A percentile compares a stretch with the other conserved stretches of the same genome.
Evolutionary conservation across 441 rosid species (phyloP).

Genomic region (Erysimum cheiri): DNA sequence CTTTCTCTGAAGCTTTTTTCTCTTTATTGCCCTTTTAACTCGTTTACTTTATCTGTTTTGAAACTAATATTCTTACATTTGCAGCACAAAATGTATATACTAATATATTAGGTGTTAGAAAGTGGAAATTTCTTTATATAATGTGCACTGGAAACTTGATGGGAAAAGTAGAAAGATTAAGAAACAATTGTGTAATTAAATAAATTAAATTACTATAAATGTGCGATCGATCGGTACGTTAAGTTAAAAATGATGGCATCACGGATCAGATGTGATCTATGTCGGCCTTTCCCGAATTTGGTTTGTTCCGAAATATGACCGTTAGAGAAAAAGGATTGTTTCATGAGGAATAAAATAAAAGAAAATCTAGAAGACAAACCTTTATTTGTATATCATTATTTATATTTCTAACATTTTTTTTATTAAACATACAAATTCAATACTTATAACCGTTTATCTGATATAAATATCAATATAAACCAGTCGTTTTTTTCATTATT

Average conservation of each 20-base stretch:
- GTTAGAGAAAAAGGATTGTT: slow-evolving; percentile 15
- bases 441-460: background rate
- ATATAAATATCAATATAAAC: background rate
- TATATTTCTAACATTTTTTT: background rate
- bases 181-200: background rate
- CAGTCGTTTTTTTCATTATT: slow-evolving; percentile 15
- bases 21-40: background rate
- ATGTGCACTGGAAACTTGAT: slow-evolving; percentile 2
- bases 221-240: slow-evolving; percentile 24
- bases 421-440: too few relatives aligned
- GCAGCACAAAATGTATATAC: background rate
- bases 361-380: background rate
- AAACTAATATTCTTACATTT: background rate
- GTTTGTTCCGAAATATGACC: slow-evolving; percentile 21
- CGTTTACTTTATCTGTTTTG: background rate
- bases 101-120: background rate
- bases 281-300: slow-evolving; percentile 22
- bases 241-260: slow-evolving; percentile 5
- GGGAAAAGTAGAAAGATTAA: background rate
- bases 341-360: background rate
- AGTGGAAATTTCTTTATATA: background rate
- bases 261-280: slow-evolving; percentile 27
- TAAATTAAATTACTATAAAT: background rate
- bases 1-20: slow-evolving; percentile 9
- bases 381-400: background rate